phyloP scores from a whole-genome alignment of 2,329 filamentous ascomycete genomes.

The Calonectria naviculata region DNA sequence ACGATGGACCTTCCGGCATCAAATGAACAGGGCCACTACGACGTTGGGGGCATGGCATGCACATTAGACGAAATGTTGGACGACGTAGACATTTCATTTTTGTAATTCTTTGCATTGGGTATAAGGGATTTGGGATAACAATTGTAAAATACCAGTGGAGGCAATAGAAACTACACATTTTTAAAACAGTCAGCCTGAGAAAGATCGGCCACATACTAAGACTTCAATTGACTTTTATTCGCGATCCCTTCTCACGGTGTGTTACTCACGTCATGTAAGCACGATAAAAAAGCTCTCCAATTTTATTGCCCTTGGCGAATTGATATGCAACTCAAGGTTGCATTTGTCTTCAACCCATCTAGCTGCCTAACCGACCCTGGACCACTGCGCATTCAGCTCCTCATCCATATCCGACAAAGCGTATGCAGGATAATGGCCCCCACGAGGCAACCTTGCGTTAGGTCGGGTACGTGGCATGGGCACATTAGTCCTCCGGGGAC shows the following conservation, averaged over 20 bases:
- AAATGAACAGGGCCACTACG: neutral
- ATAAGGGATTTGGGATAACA: neutral
- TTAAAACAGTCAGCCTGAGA: no score
- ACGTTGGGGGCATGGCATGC: neutral
- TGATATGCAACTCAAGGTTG: neutral
- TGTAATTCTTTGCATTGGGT: neutral
- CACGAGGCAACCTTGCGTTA: neutral
- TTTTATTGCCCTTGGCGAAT: neutral
- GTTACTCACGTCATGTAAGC: neutral
- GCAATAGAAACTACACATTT: no score
- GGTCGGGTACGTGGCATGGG: neutral
- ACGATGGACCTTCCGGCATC: neutral
- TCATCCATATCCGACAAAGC: neutral
- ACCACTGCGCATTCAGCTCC: neutral
- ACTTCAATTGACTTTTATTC: neutral
- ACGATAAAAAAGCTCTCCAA: neutral
- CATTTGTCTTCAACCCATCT: neutral
- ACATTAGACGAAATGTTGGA: neutral
- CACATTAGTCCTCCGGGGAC: neutral
- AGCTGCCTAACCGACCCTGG: neutral
- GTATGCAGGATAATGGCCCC: neutral
- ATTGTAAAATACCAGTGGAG: no score
- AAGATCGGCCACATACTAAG: no score
- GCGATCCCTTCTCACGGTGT: neutral
- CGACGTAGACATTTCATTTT: neutral